phyloP scores from a whole-genome alignment of 192 early-diverging fungal genomes.

The Phycomyces nitens region DNA sequence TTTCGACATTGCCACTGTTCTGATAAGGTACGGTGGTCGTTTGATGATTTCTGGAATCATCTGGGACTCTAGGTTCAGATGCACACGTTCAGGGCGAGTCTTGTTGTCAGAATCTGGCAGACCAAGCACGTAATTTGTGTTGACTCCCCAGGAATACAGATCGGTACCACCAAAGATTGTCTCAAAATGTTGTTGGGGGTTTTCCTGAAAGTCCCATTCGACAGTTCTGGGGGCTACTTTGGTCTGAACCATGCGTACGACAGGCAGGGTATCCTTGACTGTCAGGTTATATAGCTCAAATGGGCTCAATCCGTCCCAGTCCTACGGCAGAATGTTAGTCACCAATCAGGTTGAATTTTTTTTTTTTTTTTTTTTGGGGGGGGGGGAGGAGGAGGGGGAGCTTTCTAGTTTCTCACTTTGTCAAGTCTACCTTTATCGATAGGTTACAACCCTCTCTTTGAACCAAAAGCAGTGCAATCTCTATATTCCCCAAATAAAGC shows the following conservation, averaged over 20 bases:
- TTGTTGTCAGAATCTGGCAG: slow-evolving; percentile 64
- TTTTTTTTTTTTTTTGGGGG: background rate
- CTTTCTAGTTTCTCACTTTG: background rate
- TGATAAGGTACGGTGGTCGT: slow-evolving; percentile 21
- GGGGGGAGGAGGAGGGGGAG: background rate
- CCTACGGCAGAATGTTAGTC: slow-evolving; percentile 21
- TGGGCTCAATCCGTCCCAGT: slow-evolving; percentile 45
- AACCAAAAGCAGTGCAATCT: slow-evolving; percentile 18
- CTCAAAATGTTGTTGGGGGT: too few relatives aligned
- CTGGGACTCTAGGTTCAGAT: slow-evolving; percentile 31
- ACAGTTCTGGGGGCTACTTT: too few relatives aligned
- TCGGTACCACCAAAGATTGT: slow-evolving; percentile 36
- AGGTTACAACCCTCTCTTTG: slow-evolving; percentile 16
- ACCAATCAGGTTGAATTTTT: too few relatives aligned
- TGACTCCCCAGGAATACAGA: slow-evolving; percentile 75
- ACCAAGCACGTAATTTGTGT: slow-evolving; percentile 65
- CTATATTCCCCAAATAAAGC: slow-evolving; percentile 18
- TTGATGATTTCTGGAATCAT: slow-evolving; percentile 28
- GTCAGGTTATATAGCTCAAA: slow-evolving; percentile 37
- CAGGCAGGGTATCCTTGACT: too few relatives aligned
- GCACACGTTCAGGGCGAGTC: slow-evolving; percentile 60
- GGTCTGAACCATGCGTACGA: too few relatives aligned
- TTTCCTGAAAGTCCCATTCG: too few relatives aligned
- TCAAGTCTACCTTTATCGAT: slow-evolving; percentile 10
- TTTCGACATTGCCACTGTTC: slow-evolving; percentile 57